Base-by-base conservation (phyloP, 2,329 filamentous ascomycete genomes). In the Pseudogymnoascus sp. region DNA sequence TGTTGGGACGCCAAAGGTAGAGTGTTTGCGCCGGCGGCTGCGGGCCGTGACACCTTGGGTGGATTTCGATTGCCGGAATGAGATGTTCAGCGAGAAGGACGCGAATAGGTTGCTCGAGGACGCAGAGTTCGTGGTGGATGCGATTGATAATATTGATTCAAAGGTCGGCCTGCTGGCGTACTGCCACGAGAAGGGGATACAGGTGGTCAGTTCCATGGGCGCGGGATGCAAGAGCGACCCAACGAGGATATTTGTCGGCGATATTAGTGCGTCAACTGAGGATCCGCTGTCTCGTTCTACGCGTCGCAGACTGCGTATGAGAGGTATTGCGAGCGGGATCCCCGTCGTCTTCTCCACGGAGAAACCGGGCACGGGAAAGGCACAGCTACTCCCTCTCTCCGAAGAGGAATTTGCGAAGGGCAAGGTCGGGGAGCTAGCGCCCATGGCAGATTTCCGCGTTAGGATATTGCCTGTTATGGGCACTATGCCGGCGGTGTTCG, bases 111-210 rank as follows among this genome's bases (percentile, higher is more conserved):
- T 97, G 66, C 78, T 99, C 44, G 83, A 82, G 44, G 81, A 81
- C 70, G 92, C 93, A 1, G 88, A 93, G 70, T 99, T 88, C 71
- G 86, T 99, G n/a, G 85, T 99, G 37, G 95, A 99, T 76, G 96
- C 93, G 21, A 99, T 99, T 68, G 95, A 99, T 76, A 97, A 99
- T 73, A 97, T 99, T 66, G 91, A 96, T 61, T 96, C 91, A 62
- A 99, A 99, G 78, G 93, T 99, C 2, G 89, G 88, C 16, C 79
- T 99, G 62, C 80, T 99, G 42, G 87, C 91, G 70, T 96, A 96
- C 77, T 99, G 95, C 76, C 82, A 93, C 73, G 83, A 86, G 65
- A 83, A 91, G 72, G 80, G 82, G 1, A 79, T 97, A 26, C 88
- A 86, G 0, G 91, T 99, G 29, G 93, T 99, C 66, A 95, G 91